phyloP scores from a whole-genome alignment of 1,139 yeast genomes.

The Pichia terricola region DNA sequence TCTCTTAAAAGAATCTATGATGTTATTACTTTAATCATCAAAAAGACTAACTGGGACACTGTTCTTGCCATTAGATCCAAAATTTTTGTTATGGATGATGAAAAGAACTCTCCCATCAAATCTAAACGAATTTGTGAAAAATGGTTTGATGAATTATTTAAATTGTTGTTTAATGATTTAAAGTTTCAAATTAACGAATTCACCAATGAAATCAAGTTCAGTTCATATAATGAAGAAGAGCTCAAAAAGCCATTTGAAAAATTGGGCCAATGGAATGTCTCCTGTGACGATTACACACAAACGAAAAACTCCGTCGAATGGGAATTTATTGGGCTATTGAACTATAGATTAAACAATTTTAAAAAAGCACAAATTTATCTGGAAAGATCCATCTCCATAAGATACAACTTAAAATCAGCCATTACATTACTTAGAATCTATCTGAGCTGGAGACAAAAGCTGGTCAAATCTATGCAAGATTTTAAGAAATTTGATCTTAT shows the following conservation, averaged over 20 bases:
- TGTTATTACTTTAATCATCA: constrained; percentile 45
- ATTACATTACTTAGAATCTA: constrained; percentile 66
- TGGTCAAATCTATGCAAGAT: constrained; percentile 1
- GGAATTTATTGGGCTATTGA: constrained; percentile 48
- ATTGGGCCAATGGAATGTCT: constrained; percentile 8
- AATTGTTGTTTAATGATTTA: constrained; percentile 51
- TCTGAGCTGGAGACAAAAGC: constrained; percentile 24
- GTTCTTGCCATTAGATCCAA: constrained; percentile 47
- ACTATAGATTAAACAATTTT: constrained; percentile 44
- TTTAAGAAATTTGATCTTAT: constrained; percentile 8
- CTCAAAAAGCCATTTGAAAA: background rate
- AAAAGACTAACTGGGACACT: constrained; percentile 52
- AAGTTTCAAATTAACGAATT: constrained; percentile 51
- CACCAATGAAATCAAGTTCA: constrained; percentile 33
- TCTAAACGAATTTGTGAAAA: constrained; percentile 48
- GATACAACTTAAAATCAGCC: constrained; percentile 73
- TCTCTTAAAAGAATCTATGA: constrained; percentile 49
- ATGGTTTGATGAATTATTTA: constrained; percentile 54
- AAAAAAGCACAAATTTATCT: constrained; percentile 54
- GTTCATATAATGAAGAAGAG: constrained; percentile 5
- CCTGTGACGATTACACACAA: constrained; percentile 7
- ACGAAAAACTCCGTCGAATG: constrained; percentile 42
- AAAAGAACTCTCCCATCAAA: constrained; percentile 13
- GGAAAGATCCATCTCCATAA: constrained; percentile 45
- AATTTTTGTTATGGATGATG: constrained; percentile 58